These are phyloP conservation scores for Ammopiptanthus mongolicus DNA, from an alignment of 306 rosid genomes.

Conservation along the genomic window DNA sequence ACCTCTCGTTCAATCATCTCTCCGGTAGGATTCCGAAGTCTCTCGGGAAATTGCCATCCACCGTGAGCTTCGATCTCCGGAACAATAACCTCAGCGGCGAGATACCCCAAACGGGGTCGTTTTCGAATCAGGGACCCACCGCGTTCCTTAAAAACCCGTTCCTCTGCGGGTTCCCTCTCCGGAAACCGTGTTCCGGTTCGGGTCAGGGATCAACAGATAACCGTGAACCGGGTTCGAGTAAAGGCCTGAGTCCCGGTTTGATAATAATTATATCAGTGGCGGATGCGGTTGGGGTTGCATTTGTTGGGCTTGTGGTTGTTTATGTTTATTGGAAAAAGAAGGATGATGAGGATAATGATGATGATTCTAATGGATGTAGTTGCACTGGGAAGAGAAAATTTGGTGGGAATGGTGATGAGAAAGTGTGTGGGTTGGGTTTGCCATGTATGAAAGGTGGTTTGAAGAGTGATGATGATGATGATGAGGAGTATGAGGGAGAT, in stretches of 20 bases:
- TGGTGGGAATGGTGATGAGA: constrained; percentile 16
- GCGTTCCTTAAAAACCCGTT: constrained; percentile 74
- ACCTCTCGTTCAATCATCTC: constrained; percentile 77
- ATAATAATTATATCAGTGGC: constrained; percentile 74
- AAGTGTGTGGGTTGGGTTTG: constrained; percentile 37
- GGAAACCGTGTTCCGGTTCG: constrained; percentile 50
- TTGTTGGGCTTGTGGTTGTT: constrained; percentile 61
- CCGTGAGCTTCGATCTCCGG: constrained; percentile 76
- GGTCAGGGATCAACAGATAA: constrained; percentile 24
- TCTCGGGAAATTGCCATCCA: constrained; percentile 67
- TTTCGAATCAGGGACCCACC: constrained; percentile 86
- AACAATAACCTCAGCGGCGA: constrained; percentile 74
- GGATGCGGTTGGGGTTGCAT: constrained; percentile 67
- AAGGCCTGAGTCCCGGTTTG: constrained; percentile 58
- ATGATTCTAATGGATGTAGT: constrained; percentile 54
- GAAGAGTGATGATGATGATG: constrained; percentile 36
- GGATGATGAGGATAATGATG: constrained; percentile 11
- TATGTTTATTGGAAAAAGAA: constrained; percentile 86
- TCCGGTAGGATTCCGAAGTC: constrained; percentile 62
- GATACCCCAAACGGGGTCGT: constrained; percentile 89
- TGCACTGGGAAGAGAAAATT: constrained; percentile 53
- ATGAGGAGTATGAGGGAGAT: constrained; percentile 23
- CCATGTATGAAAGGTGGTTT: constrained; percentile 52
- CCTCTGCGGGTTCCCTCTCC: constrained; percentile 82
- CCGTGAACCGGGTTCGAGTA: constrained; percentile 1